These are phyloP conservation scores for Saccharomycopsis sp. DNA, from an alignment of 805 yeast genomes.

Conservation along the genomic window DNA sequence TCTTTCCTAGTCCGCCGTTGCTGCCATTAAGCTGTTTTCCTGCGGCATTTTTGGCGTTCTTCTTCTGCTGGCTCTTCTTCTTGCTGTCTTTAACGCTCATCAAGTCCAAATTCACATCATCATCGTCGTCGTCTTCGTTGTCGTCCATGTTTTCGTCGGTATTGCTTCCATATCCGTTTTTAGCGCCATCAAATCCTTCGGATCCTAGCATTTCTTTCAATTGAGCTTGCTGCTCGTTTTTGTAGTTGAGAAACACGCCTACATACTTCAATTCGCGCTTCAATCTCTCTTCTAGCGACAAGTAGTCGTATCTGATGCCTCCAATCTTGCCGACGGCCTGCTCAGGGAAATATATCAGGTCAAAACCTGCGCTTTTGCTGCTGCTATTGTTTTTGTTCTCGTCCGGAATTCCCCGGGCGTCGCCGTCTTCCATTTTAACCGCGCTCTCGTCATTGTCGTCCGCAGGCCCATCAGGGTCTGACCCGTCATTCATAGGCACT, in stretches of 20 bases:
- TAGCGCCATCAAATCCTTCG: conserved; percentile 18
- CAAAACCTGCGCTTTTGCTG: conserved; percentile 23
- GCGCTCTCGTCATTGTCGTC: conserved; percentile 17
- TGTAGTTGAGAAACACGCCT: conserved; percentile 74
- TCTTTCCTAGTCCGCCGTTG: conserved; percentile 19
- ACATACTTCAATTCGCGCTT: conserved; percentile 83
- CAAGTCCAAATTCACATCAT: conserved; percentile 5
- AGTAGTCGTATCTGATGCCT: conserved; percentile 54
- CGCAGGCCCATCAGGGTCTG: conserved; percentile 15
- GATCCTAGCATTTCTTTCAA: conserved; percentile 27
- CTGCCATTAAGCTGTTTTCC: conserved; percentile 25
- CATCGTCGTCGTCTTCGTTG: conserved; percentile 4
- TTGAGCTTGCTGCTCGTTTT: conserved; percentile 27
- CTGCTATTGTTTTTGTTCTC: conserved; percentile 20
- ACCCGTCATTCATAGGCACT: conserved; percentile 37
- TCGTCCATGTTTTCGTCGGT: conserved; percentile 20
- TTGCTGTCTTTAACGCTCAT: neutral
- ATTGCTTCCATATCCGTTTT: no score
- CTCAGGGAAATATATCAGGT: conserved; percentile 29
- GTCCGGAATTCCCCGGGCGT: conserved; percentile 21
- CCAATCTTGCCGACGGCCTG: conserved; percentile 45
- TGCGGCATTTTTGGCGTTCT: conserved; percentile 24
- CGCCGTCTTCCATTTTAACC: conserved; percentile 6
- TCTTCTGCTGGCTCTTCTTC: conserved; percentile 24
- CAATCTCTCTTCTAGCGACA: conserved; percentile 77